Evolutionary conservation across 176 grass and related monocot genomes (phyloP).

Genomic region (Aegilops longissima): DNA sequence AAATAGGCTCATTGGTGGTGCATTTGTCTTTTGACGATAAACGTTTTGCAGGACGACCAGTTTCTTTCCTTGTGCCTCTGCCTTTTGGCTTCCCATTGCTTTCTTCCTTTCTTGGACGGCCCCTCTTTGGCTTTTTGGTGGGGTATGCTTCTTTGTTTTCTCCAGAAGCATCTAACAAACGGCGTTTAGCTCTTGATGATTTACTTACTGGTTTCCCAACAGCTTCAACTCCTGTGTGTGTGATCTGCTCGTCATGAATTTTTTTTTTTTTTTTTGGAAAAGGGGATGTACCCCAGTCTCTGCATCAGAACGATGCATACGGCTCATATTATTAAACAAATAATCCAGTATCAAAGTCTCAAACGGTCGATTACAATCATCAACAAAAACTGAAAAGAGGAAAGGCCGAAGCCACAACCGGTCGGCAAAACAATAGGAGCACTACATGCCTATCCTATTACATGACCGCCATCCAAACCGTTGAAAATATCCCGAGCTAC

Average conservation of each 20-base stretch:
- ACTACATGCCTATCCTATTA: too few species aligned
- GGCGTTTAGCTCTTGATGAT: conserved; percentile 26
- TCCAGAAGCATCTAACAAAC: conserved; percentile 18
- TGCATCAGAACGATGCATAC: too few species aligned
- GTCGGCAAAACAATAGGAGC: too few species aligned
- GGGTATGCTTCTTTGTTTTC: conserved; percentile 37
- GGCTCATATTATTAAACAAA: too few species aligned
- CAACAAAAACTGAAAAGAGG: too few species aligned
- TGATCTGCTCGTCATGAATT: conserved; percentile 7
- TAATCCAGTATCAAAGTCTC: too few species aligned
- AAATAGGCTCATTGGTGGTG: conserved; percentile 20
- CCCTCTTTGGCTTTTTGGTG: conserved; percentile 34
- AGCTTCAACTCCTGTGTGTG: conserved; percentile 5
- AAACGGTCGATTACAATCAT: too few species aligned
- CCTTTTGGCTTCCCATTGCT: conserved; percentile 37
- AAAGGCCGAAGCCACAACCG: too few species aligned
- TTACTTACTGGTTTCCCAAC: conserved; percentile 15
- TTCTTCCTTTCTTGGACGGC: conserved; percentile 32
- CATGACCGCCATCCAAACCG: too few species aligned
- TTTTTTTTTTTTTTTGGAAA: too few species aligned
- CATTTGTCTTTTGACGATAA: conserved; percentile 22
- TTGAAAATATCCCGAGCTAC: too few species aligned
- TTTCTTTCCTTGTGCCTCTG: conserved; percentile 37
- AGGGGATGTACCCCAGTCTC: too few species aligned
- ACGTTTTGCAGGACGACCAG: conserved; percentile 21